A percentile compares a stretch with the other conserved stretches of the same genome.
These are phyloP conservation scores for Mayamaea pseudoterrestris DNA, from an alignment of 108 stramenopile species.

Conservation along the genomic window DNA sequence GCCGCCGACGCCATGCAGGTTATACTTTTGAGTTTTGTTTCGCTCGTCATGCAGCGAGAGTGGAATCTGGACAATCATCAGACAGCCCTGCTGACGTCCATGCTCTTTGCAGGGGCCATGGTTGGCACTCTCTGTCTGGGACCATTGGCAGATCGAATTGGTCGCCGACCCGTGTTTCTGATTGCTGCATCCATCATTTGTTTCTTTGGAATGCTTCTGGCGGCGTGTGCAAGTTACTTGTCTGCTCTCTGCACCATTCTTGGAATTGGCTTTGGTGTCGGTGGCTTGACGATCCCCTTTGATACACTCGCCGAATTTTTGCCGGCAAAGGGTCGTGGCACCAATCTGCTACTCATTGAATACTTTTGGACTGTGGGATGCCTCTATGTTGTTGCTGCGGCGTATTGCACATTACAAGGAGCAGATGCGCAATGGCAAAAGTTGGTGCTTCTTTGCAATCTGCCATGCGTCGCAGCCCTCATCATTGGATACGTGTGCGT, in stretches of 20 bases:
- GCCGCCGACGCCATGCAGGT: constrained; percentile 77
- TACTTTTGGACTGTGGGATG: constrained; percentile 78
- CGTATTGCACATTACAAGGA: constrained; percentile 35
- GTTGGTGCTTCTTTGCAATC: constrained; percentile 45
- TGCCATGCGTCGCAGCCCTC: constrained; percentile 49
- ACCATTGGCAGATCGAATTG: constrained; percentile 60
- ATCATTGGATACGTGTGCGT: constrained; percentile 45
- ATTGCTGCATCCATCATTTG: constrained; percentile 41
- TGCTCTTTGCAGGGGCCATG: constrained; percentile 65
- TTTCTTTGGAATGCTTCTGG: constrained; percentile 45
- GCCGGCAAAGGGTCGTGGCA: constrained; percentile 34
- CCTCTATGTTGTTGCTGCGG: constrained; percentile 47
- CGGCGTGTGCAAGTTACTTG: constrained; percentile 29
- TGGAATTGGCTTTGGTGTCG: constrained; percentile 63
- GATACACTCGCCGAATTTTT: constrained; percentile 73
- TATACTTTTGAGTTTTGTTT: constrained; percentile 53
- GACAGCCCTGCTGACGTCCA: constrained; percentile 44
- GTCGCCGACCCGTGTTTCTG: constrained; percentile 65
- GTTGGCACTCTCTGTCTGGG: constrained; percentile 65
- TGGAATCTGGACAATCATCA: constrained; percentile 48
- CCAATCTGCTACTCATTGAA: constrained; percentile 50
- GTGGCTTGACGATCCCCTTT: constrained; percentile 55
- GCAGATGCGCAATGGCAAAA: constrained; percentile 33
- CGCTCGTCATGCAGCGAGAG: constrained; percentile 46
- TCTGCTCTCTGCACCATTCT: constrained; percentile 32